These are phyloP conservation scores for Botrytis aclada DNA, from an alignment of 2,329 filamentous ascomycete species.

Conservation along the genomic window DNA sequence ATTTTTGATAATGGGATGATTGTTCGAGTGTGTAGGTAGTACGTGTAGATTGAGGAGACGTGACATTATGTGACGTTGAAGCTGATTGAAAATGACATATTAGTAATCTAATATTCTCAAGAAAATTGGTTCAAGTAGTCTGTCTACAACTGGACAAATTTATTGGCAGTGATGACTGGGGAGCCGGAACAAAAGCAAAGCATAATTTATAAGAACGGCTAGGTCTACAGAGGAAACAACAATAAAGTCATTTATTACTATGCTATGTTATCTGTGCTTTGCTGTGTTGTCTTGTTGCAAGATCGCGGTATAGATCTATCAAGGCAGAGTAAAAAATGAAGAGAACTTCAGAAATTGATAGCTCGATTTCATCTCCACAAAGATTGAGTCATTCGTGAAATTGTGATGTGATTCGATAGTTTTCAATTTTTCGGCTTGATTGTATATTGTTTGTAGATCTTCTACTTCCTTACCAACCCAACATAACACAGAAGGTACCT, in stretches of 20 bases:
- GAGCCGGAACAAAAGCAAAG: background rate
- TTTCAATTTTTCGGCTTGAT: background rate
- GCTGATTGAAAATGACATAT: background rate
- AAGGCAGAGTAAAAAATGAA: background rate
- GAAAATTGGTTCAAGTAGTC: background rate
- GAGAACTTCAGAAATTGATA: background rate
- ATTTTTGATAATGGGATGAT: background rate
- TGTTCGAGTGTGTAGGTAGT: background rate
- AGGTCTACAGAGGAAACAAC: background rate
- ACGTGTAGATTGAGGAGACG: background rate
- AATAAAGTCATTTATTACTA: background rate
- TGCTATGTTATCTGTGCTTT: background rate
- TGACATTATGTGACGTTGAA: background rate
- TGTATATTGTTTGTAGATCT: background rate
- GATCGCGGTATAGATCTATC: background rate
- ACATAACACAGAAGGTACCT: background rate
- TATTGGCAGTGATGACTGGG: background rate
- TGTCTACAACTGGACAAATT: background rate
- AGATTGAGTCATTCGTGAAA: background rate
- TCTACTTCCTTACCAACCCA: background rate
- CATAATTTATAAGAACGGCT: background rate
- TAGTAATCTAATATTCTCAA: background rate
- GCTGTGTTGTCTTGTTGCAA: background rate
- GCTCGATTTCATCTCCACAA: background rate
- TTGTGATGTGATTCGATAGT: background rate